These are phyloP conservation scores for Fusarium sp. DNA, from an alignment of 2,329 filamentous ascomycete species.

Conservation along the genomic window DNA sequence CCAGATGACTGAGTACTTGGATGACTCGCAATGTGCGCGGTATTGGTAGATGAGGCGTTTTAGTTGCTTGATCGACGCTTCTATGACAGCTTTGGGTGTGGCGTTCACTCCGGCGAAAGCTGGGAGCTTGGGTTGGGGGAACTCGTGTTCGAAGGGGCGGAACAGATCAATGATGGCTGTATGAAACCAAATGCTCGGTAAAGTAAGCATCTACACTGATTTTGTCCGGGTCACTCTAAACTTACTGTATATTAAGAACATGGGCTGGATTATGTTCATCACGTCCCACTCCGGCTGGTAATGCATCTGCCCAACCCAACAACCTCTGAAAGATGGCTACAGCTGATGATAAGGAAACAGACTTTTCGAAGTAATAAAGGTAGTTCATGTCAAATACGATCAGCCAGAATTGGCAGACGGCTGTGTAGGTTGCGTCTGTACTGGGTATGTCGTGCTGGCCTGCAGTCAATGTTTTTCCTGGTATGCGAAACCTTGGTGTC, in stretches of 20 bases:
- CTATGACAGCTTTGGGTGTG: rapidly evolving
- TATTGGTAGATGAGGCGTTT: neutral
- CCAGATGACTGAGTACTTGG: neutral
- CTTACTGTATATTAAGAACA: neutral
- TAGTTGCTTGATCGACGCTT: rapidly evolving
- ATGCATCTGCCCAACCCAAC: neutral
- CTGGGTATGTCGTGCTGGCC: neutral
- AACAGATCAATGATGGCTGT: rapidly evolving
- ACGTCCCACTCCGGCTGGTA: neutral
- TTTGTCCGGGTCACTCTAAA: too few species aligned
- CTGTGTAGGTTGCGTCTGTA: rapidly evolving
- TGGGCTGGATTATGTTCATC: neutral
- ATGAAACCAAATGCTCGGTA: neutral
- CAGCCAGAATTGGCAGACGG: neutral
- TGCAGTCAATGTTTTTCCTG: rapidly evolving
- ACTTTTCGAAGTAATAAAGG: neutral
- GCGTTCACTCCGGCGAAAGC: rapidly evolving
- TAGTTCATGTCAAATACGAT: neutral
- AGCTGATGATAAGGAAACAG: rapidly evolving
- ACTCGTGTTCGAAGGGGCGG: rapidly evolving
- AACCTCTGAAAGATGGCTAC: neutral
- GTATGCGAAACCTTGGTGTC: neutral
- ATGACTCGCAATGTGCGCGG: neutral
- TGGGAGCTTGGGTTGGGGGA: rapidly evolving
- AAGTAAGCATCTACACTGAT: neutral